These are phyloP conservation scores for Salix suchowensis DNA, from an alignment of 345 rosid species.

Conservation along the genomic window DNA sequence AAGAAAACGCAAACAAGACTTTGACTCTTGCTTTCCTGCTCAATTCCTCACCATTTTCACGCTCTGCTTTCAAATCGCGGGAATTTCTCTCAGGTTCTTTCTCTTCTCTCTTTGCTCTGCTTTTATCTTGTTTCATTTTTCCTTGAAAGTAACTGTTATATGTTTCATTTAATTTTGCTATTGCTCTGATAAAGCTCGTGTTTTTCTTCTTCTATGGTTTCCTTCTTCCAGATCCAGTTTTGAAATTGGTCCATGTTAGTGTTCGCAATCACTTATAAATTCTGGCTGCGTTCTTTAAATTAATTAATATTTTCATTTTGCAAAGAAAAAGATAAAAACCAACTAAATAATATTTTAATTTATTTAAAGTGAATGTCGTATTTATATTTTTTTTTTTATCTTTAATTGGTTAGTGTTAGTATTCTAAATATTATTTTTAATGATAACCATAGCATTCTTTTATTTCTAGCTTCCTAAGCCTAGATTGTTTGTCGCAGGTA, in stretches of 20 bases:
- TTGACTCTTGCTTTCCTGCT: not conserved
- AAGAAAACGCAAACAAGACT: not conserved
- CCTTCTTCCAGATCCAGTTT: not conserved
- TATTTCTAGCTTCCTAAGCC: no score
- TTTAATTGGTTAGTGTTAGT: not conserved
- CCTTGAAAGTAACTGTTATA: not conserved
- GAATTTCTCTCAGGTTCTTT: not conserved
- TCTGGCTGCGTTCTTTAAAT: not conserved
- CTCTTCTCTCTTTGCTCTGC: not conserved
- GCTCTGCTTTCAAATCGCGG: not conserved
- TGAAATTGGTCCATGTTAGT: not conserved
- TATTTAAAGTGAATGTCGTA: no score
- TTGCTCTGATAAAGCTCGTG: not conserved
- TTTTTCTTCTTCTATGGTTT: not conserved
- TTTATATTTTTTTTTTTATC: no score
- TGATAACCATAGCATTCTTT: no score
- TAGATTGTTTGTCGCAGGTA: no score
- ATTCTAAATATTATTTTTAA: no score
- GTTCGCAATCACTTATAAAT: not conserved
- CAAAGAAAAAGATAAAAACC: not conserved
- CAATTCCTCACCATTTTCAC: not conserved
- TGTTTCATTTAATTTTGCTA: not conserved
- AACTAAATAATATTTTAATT: no score
- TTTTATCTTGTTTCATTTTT: not conserved
- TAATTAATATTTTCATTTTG: not conserved